phyloP scores from a whole-genome alignment of 108 stramenopile genomes.

The Aurantiochytrium sp. region DNA sequence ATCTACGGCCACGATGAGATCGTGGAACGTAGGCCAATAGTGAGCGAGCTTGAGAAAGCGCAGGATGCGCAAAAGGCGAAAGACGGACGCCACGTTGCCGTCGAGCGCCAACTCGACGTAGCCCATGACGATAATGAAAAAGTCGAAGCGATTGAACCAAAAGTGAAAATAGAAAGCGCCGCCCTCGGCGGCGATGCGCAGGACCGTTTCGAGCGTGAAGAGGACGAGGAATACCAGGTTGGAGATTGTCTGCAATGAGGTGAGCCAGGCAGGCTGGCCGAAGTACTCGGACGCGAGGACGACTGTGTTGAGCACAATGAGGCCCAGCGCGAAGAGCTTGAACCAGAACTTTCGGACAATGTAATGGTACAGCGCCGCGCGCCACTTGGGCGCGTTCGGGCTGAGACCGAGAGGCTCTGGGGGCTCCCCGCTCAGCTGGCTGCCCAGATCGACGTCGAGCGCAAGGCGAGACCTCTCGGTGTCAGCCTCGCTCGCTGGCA shows the following conservation, averaged over 20 bases:
- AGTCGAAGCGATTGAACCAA: conserved; percentile 59
- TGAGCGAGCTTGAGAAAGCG: conserved; percentile 68
- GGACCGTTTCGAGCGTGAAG: conserved; percentile 61
- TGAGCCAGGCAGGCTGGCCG: conserved; percentile 42
- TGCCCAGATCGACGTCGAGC: no score
- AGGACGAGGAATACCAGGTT: conserved; percentile 60
- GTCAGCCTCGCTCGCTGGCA: no score
- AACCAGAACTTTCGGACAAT: neutral
- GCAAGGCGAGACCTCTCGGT: no score
- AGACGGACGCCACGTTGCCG: conserved; percentile 29
- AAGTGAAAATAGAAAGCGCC: conserved; percentile 42
- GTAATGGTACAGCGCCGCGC: neutral
- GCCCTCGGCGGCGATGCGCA: conserved; percentile 51
- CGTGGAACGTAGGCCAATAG: conserved; percentile 61
- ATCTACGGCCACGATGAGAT: conserved; percentile 54
- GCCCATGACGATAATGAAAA: conserved; percentile 58
- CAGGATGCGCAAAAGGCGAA: conserved; percentile 57
- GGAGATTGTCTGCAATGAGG: conserved; percentile 40
- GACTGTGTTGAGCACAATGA: conserved; percentile 66
- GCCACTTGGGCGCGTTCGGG: neutral
- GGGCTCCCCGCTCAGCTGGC: no score
- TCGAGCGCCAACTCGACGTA: conserved; percentile 47
- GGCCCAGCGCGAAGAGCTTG: neutral
- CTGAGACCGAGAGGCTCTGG: neutral
- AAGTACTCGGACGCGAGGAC: conserved; percentile 61